Percentiles rank a stretch among this genome's conserved stretches.
phyloP scores from a whole-genome alignment of 2,329 filamentous ascomycete species.

The Xylaria sp. region DNA sequence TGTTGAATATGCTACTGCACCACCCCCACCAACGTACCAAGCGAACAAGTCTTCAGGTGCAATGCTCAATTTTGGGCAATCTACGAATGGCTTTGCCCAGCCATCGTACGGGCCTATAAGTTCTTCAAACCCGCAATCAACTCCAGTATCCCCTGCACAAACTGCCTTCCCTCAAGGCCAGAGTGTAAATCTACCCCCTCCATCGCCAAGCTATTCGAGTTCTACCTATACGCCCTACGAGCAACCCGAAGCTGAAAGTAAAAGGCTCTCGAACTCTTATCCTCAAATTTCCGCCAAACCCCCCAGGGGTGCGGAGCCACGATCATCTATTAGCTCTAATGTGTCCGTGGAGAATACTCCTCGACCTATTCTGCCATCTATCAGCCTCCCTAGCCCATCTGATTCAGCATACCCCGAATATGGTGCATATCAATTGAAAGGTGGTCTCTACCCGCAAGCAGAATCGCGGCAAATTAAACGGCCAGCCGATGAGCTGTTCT shows the following conservation, averaged over 20 bases:
- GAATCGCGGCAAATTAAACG: conserved; percentile 45
- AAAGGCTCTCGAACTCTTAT: conserved; percentile 42
- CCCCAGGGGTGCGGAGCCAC: conserved; percentile 35
- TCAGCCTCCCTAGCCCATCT: conserved; percentile 41
- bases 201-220: conserved; percentile 34
- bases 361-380: conserved; percentile 42
- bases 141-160: conserved; percentile 48
- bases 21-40: conserved; percentile 46
- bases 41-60: conserved; percentile 41
- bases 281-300: conserved; percentile 42
- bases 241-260: conserved; percentile 42
- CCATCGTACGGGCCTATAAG: conserved; percentile 46
- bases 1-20: conserved; percentile 46
- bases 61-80: conserved; percentile 46
- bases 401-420: conserved; percentile 43
- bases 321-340: conserved; percentile 44
- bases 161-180: conserved; percentile 42
- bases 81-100: conserved; percentile 42
- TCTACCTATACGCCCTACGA: conserved; percentile 43
- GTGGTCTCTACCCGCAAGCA: conserved; percentile 38
- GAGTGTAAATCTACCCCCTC: conserved; percentile 29
- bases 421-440: conserved; percentile 38
- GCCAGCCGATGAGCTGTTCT: conserved; percentile 44
- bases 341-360: conserved; percentile 42
- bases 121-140: conserved; percentile 44